These are phyloP conservation scores for Misopates orontium DNA, from an alignment of 257 asterid genomes.

Conservation along the genomic window DNA sequence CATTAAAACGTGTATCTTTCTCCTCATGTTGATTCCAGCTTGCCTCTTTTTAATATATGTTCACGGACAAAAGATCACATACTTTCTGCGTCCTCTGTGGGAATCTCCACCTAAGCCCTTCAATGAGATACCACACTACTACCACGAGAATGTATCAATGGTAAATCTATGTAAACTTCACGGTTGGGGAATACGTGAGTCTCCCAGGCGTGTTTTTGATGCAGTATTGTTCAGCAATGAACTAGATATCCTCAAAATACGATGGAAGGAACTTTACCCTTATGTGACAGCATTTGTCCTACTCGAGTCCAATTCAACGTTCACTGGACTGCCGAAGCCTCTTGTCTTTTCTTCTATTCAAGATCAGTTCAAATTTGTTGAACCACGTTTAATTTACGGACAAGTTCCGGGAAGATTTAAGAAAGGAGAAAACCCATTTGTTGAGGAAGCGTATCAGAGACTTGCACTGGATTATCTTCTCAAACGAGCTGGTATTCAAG, in stretches of 20 bases:
- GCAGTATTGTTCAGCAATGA: conserved; percentile 83
- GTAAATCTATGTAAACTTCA: conserved; percentile 75
- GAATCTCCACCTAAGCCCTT: conserved; percentile 80
- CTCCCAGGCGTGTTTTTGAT: conserved; percentile 82
- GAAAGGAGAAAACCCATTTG: conserved; percentile 75
- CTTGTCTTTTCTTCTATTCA: conserved; percentile 48
- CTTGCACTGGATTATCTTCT: conserved; percentile 80
- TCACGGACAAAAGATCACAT: conserved; percentile 82
- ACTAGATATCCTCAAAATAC: conserved; percentile 63
- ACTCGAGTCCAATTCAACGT: conserved; percentile 83
- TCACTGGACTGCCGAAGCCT: conserved; percentile 76
- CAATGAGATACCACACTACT: conserved; percentile 76
- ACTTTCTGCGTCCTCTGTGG: conserved; percentile 79
- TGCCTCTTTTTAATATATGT: conserved; percentile 50
- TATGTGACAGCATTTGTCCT: conserved; percentile 69
- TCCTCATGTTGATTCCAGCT: conserved; percentile 58
- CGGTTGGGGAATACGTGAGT: conserved; percentile 78
- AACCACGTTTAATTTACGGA: conserved; percentile 72
- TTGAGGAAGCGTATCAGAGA: conserved; percentile 86
- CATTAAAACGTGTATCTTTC: conserved; percentile 52
- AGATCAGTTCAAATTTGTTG: conserved; percentile 60
- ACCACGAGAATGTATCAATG: conserved; percentile 78
- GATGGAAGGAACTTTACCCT: conserved; percentile 84
- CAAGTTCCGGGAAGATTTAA: conserved; percentile 71
- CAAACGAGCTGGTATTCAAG: conserved; percentile 79